Evolutionary conservation across 164 flowering plant species (phyloP).

Genomic region (Magnolia kwangsiensis): DNA sequence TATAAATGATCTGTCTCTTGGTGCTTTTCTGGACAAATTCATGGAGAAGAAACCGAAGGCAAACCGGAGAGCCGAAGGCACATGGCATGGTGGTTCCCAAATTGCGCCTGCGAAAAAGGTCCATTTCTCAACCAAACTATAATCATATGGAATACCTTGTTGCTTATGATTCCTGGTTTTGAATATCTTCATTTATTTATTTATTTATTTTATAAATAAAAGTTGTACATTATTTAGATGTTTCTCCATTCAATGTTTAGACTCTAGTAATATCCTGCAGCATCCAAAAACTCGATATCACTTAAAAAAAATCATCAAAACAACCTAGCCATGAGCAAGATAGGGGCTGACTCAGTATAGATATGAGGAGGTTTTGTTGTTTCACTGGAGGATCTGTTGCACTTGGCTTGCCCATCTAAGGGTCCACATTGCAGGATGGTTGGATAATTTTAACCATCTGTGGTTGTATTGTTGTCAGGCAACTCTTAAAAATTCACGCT

Average conservation of each 20-base stretch:
- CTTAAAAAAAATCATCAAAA: too few species aligned
- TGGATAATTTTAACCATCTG: too few species aligned
- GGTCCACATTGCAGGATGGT: too few species aligned
- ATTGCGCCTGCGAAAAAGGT: slow-evolving; percentile 97
- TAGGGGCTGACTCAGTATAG: too few species aligned
- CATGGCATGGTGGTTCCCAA: slow-evolving; percentile 97
- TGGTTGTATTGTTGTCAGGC: too few species aligned
- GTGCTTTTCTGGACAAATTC: slow-evolving; percentile 91
- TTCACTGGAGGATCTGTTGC: too few species aligned
- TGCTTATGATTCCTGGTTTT: background rate
- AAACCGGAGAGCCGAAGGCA: slow-evolving; percentile 24
- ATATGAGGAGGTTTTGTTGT: too few species aligned
- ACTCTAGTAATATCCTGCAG: background rate
- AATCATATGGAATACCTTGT: background rate
- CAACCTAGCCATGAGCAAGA: too few species aligned
- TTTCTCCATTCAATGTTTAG: background rate
- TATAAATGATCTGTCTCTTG: slow-evolving; percentile 70
- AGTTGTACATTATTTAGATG: background rate
- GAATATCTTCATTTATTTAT: background rate
- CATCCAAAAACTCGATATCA: too few species aligned
- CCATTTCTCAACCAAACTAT: slow-evolving; percentile 8
- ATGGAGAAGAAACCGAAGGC: slow-evolving; percentile 97
- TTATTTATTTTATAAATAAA: background rate
- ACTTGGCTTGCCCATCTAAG: too few species aligned
- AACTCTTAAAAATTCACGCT: too few species aligned